Evolutionary conservation across 306 rosid species (phyloP), one percentile per base, ranked within the genome.

Genomic region (Inga leiocalycina): DNA sequence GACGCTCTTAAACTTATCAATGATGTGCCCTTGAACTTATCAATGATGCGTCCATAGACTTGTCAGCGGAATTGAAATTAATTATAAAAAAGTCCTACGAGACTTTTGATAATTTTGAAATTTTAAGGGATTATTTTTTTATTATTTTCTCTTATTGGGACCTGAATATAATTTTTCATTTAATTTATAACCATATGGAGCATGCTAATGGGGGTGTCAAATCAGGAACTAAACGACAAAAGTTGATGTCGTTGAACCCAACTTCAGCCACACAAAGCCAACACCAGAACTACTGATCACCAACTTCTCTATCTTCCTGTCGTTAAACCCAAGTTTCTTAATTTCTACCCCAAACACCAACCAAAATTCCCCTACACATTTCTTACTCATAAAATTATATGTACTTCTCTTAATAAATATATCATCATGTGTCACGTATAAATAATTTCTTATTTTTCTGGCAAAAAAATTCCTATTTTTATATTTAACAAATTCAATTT

Each of bases 241-340:
- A 51, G 75, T 81, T 84, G 77, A 81, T 61, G 75, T 76, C 85
- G 87, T 85, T 83, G 62, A 84, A 67, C 78, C 77, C 75, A 39
- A 77, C 78, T 56, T 43, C 65, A 77, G 65, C 59, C 56, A 44
- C 44, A 89, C 69, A 46, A 44, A 49, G 77, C 79, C 71, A 89
- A 85, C 86, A 68, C 80, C 87, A 84, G 75, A 75, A 19, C 41
- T 68, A 54, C 27, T 14, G 14, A 9, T 71, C 24, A 69, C 74
- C 74, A 16, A 32, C 43, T 13, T 24, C 41, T 46, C 57, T 24
- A 4, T 22, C 37, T 11, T n/a, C 41, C 7, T 46, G 19, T 27
- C 77, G 61, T 73, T 73, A 27, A 30, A 73, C 62, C 77, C 44
- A 73, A 73, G 61, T 48, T 73, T 3, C 41, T 27, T 49, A 49